phyloP scores from a whole-genome alignment of 768 basidiomycete genomes.

The Lepiota venenata region DNA sequence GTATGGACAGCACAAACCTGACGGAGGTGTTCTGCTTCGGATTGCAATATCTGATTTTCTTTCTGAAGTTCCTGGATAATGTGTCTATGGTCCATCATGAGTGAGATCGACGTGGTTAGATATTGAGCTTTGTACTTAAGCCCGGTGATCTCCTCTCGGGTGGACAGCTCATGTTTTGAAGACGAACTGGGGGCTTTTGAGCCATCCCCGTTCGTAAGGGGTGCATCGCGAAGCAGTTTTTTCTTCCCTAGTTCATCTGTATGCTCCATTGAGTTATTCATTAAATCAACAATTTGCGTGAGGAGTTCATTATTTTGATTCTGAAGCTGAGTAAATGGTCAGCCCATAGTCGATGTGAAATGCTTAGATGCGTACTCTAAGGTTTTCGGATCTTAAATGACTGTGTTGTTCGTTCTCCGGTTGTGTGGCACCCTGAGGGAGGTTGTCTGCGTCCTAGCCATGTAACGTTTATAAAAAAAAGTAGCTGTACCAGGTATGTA shows the following conservation, averaged over 20 bases:
- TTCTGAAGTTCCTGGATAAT: constrained; percentile 88
- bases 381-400: constrained; percentile 2
- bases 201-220: constrained; percentile 37
- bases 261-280: constrained; percentile 28
- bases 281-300: constrained; percentile 24
- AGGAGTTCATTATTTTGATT: constrained; percentile 25
- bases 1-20: constrained; percentile 42
- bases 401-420: not conserved
- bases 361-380: not conserved
- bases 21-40: constrained; percentile 70
- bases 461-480: not conserved
- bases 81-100: constrained; percentile 43
- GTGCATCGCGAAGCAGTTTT: constrained; percentile 55
- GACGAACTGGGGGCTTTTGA: constrained; percentile 24
- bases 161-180: constrained; percentile 50
- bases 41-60: constrained; percentile 68
- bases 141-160: constrained; percentile 72
- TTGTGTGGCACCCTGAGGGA: not conserved
- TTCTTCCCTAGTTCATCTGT: constrained; percentile 60
- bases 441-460: not conserved
- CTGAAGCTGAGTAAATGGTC: constrained; percentile 20
- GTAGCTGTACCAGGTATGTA: not conserved
- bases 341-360: not conserved
- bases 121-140: constrained; percentile 57
- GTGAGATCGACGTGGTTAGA: not conserved